Evolutionary conservation across 495 filamentous ascomycete species (phyloP).

Genomic region (Aspergillus baeticus): DNA sequence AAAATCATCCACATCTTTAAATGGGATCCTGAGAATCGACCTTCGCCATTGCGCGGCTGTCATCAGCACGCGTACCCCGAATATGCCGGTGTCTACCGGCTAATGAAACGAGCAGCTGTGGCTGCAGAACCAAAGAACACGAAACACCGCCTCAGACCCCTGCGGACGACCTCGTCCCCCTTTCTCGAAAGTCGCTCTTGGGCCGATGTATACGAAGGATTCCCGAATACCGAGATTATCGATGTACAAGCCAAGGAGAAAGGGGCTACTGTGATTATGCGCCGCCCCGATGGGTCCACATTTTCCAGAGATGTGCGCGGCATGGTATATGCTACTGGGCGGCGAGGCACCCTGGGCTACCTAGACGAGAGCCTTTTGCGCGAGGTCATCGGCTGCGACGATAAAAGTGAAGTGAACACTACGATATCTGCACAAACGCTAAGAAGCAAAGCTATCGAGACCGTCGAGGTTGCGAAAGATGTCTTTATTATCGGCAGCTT

Average conservation of each 20-base stretch:
- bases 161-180: slow-evolving; percentile 39
- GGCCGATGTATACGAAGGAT: slow-evolving; percentile 55
- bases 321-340: slow-evolving; percentile 61
- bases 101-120: slow-evolving; percentile 58
- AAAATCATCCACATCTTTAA: slow-evolving; percentile 63
- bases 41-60: slow-evolving; percentile 59
- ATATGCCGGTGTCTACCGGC: slow-evolving; percentile 61
- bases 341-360: slow-evolving; percentile 58
- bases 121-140: slow-evolving; percentile 14
- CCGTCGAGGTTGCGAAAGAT: slow-evolving; percentile 53
- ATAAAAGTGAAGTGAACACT: slow-evolving; percentile 21
- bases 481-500: slow-evolving; percentile 65
- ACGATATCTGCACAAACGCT: slow-evolving; percentile 56
- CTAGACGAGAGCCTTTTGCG: slow-evolving; percentile 46
- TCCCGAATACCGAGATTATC: slow-evolving; percentile 55
- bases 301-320: slow-evolving; percentile 46
- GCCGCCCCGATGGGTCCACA: slow-evolving; percentile 42
- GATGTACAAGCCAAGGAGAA: slow-evolving; percentile 35
- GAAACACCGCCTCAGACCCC: slow-evolving; percentile 26
- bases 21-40: slow-evolving; percentile 56
- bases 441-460: slow-evolving; percentile 50
- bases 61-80: slow-evolving; percentile 67
- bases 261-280: slow-evolving; percentile 45
- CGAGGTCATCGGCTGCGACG: slow-evolving; percentile 44
- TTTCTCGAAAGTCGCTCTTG: slow-evolving; percentile 49